phyloP scores from a whole-genome alignment of 2,329 filamentous ascomycete species.

The Fusarium domesticum region DNA sequence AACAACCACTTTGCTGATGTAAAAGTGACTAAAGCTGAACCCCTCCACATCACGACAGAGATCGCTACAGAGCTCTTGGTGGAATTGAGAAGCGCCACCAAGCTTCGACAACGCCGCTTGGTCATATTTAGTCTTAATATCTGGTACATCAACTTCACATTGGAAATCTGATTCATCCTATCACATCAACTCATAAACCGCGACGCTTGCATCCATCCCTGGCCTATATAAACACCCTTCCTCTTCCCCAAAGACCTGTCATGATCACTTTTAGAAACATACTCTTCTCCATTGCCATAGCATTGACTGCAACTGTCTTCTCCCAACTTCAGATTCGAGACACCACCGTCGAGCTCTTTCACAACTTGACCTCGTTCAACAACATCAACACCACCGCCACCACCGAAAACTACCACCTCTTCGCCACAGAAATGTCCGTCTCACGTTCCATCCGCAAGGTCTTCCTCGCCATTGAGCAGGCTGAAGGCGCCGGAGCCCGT shows the following conservation, averaged over 20 bases:
- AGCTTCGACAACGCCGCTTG: conserved; percentile 3
- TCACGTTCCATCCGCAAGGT: conserved; percentile 76
- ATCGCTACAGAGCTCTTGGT: background rate
- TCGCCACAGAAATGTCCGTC: conserved; percentile 57
- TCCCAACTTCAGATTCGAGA: conserved; percentile 26
- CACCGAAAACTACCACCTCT: conserved; percentile 26
- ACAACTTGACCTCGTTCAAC: conserved; percentile 6
- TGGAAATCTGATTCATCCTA: conserved; percentile 5
- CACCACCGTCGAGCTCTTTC: conserved; percentile 19
- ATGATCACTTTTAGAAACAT: conserved; percentile 34
- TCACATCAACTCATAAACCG: background rate
- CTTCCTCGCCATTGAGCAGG: conserved; percentile 80
- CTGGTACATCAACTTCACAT: background rate
- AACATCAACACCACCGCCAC: conserved; percentile 2
- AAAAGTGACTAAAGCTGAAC: conserved; percentile 26
- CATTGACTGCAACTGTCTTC: conserved; percentile 28
- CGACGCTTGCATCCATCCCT: background rate
- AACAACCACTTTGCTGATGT: conserved; percentile 24
- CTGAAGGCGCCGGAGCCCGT: conserved; percentile 82
- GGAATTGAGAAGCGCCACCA: too few relatives aligned
- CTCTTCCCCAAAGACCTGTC: conserved; percentile 15
- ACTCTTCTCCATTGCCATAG: conserved; percentile 31
- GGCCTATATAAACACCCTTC: conserved; percentile 21
- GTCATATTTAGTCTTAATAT: conserved; percentile 14
- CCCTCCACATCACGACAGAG: conserved; percentile 6